phyloP scores from a whole-genome alignment of 768 basidiomycete genomes.

The Cystofilobasidium ferigula region DNA sequence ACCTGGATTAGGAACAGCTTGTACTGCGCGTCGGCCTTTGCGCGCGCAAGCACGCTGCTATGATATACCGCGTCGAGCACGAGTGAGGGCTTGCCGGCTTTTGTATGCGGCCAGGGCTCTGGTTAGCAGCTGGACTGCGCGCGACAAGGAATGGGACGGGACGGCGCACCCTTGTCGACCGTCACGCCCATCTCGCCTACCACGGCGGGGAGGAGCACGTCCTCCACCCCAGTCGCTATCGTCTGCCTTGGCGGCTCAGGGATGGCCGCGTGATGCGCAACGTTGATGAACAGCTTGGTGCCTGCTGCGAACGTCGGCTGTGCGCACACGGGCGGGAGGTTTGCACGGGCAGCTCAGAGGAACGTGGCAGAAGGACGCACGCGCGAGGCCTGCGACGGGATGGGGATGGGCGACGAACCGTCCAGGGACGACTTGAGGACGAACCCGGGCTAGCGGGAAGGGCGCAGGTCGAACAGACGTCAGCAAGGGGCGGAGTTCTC shows the following conservation, averaged over 20 bases:
- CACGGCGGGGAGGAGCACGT: slow-evolving; percentile 13
- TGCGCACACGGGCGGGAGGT: not conserved
- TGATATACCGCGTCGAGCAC: slow-evolving; percentile 19
- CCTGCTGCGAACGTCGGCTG: slow-evolving; percentile 13
- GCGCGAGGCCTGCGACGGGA: not conserved
- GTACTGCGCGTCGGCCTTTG: slow-evolving; percentile 12
- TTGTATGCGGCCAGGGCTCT: too few relatives aligned
- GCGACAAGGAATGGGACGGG: not conserved
- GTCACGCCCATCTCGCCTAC: slow-evolving; percentile 15
- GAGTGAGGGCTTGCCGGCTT: slow-evolving; percentile 18
- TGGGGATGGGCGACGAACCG: slow-evolving; percentile 3
- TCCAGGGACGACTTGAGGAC: slow-evolving; percentile 22
- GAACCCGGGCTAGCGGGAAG: slow-evolving; percentile 13
- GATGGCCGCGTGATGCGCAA: slow-evolving; percentile 10
- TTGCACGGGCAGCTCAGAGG: not conserved
- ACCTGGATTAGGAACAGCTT: slow-evolving; percentile 23
- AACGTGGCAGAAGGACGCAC: not conserved
- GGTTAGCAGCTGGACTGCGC: too few relatives aligned
- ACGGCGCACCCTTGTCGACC: slow-evolving; percentile 20
- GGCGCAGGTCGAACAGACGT: not conserved
- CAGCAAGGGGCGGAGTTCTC: not conserved
- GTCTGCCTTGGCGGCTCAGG: not conserved
- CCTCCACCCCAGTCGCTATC: not conserved
- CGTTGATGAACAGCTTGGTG: slow-evolving; percentile 22
- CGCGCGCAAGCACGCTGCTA: not conserved